Percentiles rank a stretch among this genome's conserved stretches.
Conservation (phyloP, 75 land plant species). For the Selaginella tamariscina region DNA sequence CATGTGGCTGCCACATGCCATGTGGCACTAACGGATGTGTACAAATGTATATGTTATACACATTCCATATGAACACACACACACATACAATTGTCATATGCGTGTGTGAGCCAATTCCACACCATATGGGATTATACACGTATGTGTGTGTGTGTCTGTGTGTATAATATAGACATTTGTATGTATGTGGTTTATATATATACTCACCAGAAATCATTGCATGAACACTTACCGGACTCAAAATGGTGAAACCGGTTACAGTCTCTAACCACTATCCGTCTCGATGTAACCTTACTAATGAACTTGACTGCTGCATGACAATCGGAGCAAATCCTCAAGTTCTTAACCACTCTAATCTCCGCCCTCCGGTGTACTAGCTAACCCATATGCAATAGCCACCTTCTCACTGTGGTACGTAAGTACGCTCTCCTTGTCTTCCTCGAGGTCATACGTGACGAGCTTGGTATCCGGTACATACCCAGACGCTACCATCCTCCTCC, state of each 20-base stretch:
- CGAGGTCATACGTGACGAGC: neutral
- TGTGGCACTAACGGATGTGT: too few species aligned
- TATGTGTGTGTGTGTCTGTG: too few species aligned
- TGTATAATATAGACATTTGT: too few species aligned
- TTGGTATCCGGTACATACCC: neutral
- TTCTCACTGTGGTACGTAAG: neutral
- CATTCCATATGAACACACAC: too few species aligned
- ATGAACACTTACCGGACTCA: neutral
- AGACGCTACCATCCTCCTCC: neutral
- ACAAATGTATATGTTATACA: too few species aligned
- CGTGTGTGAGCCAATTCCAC: too few species aligned
- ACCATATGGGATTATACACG: too few species aligned
- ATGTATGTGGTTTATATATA: too few species aligned
- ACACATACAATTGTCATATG: too few species aligned
- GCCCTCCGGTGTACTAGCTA: neutral
- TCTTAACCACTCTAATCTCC: neutral
- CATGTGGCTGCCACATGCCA: too few species aligned
- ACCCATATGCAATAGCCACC: neutral
- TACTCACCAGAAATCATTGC: neutral
- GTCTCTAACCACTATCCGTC: neutral
- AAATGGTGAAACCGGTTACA: neutral
- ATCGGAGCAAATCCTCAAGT: neutral
- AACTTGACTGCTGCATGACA: neutral
- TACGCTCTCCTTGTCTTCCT: neutral
- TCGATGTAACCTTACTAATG: neutral